These are phyloP conservation scores for Fusarium sp. DNA, from an alignment of 2,329 filamentous ascomycete genomes.

Conservation along the genomic window DNA sequence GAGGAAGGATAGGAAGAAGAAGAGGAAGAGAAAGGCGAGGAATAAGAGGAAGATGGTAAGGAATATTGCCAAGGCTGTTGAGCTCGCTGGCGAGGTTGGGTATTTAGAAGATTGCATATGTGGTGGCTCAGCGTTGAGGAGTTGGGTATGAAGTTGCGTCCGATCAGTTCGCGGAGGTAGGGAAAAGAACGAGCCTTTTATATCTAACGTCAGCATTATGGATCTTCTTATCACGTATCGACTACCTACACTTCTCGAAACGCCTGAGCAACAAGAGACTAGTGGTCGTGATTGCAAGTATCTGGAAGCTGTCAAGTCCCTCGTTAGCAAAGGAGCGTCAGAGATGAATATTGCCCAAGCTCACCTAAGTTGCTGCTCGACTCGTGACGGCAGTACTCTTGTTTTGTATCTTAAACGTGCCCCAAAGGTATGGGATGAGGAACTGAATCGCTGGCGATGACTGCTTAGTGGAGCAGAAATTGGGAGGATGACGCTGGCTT, in stretches of 20 bases:
- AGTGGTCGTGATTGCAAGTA: not conserved
- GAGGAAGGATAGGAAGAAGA: not conserved
- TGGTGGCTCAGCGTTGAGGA: not conserved
- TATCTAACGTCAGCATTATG: not conserved
- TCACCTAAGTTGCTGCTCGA: not conserved
- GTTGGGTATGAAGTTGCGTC: not conserved
- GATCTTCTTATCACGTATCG: not conserved
- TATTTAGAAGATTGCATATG: not conserved
- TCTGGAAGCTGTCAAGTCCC: not conserved
- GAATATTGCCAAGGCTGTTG: not conserved
- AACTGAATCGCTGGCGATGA: too few species aligned
- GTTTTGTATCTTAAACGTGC: too few species aligned
- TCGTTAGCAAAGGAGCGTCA: not conserved
- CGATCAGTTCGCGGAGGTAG: not conserved
- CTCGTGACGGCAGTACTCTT: not conserved
- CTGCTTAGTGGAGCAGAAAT: not conserved
- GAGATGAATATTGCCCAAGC: not conserved
- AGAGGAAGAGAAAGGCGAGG: not conserved
- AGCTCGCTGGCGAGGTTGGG: slow-evolving; percentile 1
- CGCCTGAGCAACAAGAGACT: not conserved
- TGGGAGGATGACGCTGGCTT: not conserved
- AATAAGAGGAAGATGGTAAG: not conserved
- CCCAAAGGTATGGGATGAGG: too few species aligned
- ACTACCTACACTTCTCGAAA: not conserved
- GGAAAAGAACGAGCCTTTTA: not conserved